Evolutionary conservation across 2,329 filamentous ascomycete species (phyloP).

Genomic region (Aureobasidium sp.): DNA sequence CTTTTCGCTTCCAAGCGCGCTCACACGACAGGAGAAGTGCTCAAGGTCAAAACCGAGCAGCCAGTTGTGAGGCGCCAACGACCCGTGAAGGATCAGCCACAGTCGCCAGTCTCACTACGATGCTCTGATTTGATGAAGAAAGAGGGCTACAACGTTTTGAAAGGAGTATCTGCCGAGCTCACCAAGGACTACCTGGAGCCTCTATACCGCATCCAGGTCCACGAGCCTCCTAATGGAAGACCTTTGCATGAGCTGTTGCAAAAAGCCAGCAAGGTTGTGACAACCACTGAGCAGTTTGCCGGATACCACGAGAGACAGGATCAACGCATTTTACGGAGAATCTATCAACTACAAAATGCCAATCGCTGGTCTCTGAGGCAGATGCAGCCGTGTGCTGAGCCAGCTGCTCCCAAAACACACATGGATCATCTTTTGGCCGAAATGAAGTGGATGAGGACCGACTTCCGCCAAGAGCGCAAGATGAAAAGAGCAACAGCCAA

Average conservation of each 20-base stretch:
- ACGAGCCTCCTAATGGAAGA: constrained; percentile 49
- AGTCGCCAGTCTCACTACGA: neutral
- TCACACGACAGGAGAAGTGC: neutral
- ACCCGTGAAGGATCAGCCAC: neutral
- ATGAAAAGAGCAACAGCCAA: constrained; percentile 82
- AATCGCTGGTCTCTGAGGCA: constrained; percentile 92
- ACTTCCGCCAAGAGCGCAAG: constrained; percentile 88
- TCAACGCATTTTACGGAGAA: constrained; percentile 74
- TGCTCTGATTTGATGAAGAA: constrained; percentile 2
- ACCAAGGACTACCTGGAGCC: constrained; percentile 56
- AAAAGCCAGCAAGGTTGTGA: constrained; percentile 82
- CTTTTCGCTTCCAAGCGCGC: neutral
- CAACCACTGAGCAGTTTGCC: constrained; percentile 75
- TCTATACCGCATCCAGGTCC: constrained; percentile 52
- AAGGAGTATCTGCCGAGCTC: constrained; percentile 41
- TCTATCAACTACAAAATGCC: constrained; percentile 84
- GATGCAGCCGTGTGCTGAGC: constrained; percentile 76
- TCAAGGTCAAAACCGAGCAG: constrained; percentile 2
- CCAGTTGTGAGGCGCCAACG: neutral
- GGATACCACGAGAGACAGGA: constrained; percentile 82
- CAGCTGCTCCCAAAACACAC: constrained; percentile 67
- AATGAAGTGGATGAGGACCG: constrained; percentile 96
- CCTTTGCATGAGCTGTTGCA: constrained; percentile 65
- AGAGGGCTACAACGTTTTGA: constrained; percentile 38
- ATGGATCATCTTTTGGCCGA: constrained; percentile 83